phyloP scores from a whole-genome alignment of 2,329 filamentous ascomycete genomes.

The Fusarium sp. region DNA sequence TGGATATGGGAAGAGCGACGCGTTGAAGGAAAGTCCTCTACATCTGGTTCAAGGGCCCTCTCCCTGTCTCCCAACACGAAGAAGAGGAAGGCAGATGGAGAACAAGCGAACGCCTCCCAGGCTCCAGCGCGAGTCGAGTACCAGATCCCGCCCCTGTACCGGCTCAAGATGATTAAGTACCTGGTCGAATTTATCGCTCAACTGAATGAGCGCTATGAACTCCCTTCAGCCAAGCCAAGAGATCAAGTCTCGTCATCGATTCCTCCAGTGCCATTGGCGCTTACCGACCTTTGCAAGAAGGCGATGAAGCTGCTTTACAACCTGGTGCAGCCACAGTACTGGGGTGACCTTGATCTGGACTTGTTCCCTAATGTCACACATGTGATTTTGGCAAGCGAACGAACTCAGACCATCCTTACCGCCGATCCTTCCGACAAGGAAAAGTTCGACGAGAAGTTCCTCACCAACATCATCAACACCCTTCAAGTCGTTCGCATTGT shows the following conservation, averaged over 20 bases:
- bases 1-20: conserved; percentile 93
- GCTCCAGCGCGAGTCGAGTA: conserved; percentile 71
- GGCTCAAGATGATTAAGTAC: conserved; percentile 91
- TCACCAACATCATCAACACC: conserved; percentile 91
- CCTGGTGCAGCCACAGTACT: conserved; percentile 86
- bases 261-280: conserved; percentile 62
- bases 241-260: conserved; percentile 61
- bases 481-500: conserved; percentile 92
- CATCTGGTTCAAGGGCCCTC: conserved; percentile 50
- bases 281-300: conserved; percentile 86
- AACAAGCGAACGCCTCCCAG: conserved; percentile 65
- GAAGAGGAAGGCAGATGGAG: conserved; percentile 83
- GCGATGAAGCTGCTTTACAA: conserved; percentile 85
- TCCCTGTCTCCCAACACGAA: conserved; percentile 78
- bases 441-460: conserved; percentile 84
- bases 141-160: conserved; percentile 72
- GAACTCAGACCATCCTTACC: conserved; percentile 71
- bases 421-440: conserved; percentile 73
- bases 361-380: conserved; percentile 92
- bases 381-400: conserved; percentile 84
- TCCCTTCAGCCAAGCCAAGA: conserved; percentile 76
- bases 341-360: conserved; percentile 92
- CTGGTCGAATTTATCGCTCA: conserved; percentile 95
- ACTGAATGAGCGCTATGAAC: conserved; percentile 84
- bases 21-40: conserved; percentile 66